Evolutionary conservation across 179 eudicot species (phyloP), one percentile per base, ranked within the genome.

Genomic region (Gypsophila paniculata): DNA sequence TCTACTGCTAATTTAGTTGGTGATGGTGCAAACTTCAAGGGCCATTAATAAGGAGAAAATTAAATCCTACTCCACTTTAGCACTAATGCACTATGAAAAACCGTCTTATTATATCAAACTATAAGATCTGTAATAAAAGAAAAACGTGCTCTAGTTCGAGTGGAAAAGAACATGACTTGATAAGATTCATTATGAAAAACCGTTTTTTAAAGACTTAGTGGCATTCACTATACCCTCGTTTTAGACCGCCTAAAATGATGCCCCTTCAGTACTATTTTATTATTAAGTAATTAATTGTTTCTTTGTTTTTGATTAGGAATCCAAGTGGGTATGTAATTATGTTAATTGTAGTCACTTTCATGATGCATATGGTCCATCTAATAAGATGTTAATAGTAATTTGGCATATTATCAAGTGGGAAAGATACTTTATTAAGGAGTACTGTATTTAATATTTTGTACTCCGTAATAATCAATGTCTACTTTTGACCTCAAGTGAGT

Each of bases 301-400:
- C 38, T 38, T 23, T 6, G 38, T 66, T 13, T 6, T 2, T 66
- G 55, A 8, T 66, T 48, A 23, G 29, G 38, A 49, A 22, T 48
- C 19, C 54, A 22, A 44, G 21, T 44, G 11, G 19, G 52, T 66
- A 11, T 22, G 69, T 14, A n/a, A 15, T 48, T 58, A 48, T 44
- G 49, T 58, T 65, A 21, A 54, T 76, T 63, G 54, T 39, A 32
- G 69, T 70, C 65, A 70, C 36, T 61, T 64, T 59, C 53, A 19
- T 8, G 48, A 29, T 66, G 74, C 44, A 64, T 59, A 18, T 53
- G 49, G 18, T 23, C 48, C 48, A 51, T 49, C 17, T 34, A 8
- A 36, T 58, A 67, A 44, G 38, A 18, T 63, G 58, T 75, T 39
- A 53, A 34, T 54, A 55, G 29, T 65, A 57, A 6, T 6, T 13